Base-by-base conservation (phyloP, 2,329 filamentous ascomycete species). In the Talaromyces pinophilus region DNA sequence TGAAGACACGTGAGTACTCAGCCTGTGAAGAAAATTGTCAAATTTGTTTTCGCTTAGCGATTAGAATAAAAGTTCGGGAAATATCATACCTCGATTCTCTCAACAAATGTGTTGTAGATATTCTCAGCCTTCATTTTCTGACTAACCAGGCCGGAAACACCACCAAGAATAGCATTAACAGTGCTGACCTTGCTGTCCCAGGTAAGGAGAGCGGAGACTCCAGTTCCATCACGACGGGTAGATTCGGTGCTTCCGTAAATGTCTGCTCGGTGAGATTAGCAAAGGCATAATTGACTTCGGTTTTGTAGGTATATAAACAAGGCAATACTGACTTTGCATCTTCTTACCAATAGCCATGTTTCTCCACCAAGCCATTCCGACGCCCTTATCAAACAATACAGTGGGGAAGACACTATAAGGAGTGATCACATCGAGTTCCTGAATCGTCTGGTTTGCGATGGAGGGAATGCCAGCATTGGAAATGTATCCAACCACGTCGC, bases 111-210 rank as follows among this genome's bases (percentile, higher is more conserved):
- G 0, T 76, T 44, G 60, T 81, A 81, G 17, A 80, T 75, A 1
- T 74, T 73, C 22, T 81, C 78, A 0, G 67, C 64, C 69, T 75
- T 76, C 77, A 81, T 79, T 63, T 73, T 76, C 50, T 78, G 68
- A 3, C 79, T 73, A 3, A 80, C 79, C 25, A 81, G 70, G 50
- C 80, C 75, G 11, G 71, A 69, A 0, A 80, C 78, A 0, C 80
- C 80, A 1, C 79, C 79, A 3, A 81, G 69, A 0, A 82, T 70
- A 0, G 80, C 75, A 19, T 76, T 71, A 0, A 81, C 79, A 0
- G 79, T 82, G 10, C 78, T 78, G 7, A 82, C 71, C 64, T 82
- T 82, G 69, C 79, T 81, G 61, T 82, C 80, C 80, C 80, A 82
- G 0, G 78, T 80, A 2, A 82, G 71, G 5, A 82, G 75, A 1